Percentiles rank a stretch among this genome's conserved stretches.
These are phyloP conservation scores for Perilla frutescens DNA, from an alignment of 257 asterid species.

Conservation along the genomic window DNA sequence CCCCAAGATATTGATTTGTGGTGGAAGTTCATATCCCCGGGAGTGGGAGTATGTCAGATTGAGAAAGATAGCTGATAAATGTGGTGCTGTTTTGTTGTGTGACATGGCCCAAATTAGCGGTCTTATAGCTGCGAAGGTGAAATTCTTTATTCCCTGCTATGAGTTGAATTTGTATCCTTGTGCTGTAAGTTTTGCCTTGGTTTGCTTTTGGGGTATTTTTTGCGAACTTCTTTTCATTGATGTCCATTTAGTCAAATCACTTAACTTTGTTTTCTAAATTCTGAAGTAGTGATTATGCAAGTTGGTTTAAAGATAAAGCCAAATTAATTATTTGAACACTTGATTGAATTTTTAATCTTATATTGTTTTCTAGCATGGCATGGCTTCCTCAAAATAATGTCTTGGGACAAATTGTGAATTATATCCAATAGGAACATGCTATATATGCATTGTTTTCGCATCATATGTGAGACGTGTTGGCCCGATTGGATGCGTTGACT, in stretches of 20 bases:
- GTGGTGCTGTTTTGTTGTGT: conserved; percentile 94
- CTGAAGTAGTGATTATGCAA: conserved; percentile 13
- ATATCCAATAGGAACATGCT: neutral
- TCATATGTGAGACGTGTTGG: neutral
- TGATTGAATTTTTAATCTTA: neutral
- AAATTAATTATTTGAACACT: neutral
- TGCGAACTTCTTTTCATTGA: conserved; percentile 15
- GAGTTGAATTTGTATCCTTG: neutral
- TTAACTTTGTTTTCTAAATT: neutral
- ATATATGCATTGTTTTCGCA: neutral
- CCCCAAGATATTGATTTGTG: conserved; percentile 95
- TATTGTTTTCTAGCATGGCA: neutral
- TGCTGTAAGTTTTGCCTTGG: neutral
- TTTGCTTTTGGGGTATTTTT: neutral
- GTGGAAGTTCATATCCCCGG: conserved; percentile 94
- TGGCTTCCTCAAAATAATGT: conserved; percentile 6
- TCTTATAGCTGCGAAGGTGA: conserved; percentile 95
- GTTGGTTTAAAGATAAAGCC: neutral
- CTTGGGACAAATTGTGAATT: neutral
- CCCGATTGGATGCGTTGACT: neutral
- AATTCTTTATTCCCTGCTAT: conserved; percentile 5
- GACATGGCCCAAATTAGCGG: conserved; percentile 99
- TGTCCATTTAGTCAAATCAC: conserved; percentile 19
- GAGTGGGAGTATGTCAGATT: conserved; percentile 97
- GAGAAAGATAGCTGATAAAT: conserved; percentile 89